Percentiles rank a stretch among this genome's conserved stretches.
Evolutionary conservation across 495 filamentous ascomycete species (phyloP).

Genomic region (Aspergillus sparsus): DNA sequence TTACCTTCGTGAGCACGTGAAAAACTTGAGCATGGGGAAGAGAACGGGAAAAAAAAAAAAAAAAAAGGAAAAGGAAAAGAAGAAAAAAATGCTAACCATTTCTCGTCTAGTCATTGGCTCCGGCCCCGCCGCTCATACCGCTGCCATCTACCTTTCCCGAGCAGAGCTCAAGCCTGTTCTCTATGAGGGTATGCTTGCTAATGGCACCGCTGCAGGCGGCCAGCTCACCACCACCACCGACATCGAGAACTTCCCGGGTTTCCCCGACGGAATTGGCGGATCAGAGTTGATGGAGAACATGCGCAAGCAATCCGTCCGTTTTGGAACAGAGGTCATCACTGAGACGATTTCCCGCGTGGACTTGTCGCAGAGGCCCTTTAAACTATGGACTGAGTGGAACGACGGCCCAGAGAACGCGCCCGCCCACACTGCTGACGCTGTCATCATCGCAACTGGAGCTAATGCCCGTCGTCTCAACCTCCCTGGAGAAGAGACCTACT

Average conservation of each 20-base stretch:
- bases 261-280: slow-evolving; percentile 84
- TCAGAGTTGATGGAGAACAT: slow-evolving; percentile 90
- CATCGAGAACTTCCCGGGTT: slow-evolving; percentile 96
- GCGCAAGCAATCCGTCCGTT: slow-evolving; percentile 85
- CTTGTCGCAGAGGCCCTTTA: slow-evolving; percentile 81
- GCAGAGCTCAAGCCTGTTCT: slow-evolving; percentile 87
- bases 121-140: slow-evolving; percentile 95
- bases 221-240: slow-evolving; percentile 98
- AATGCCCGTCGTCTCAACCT: slow-evolving; percentile 81
- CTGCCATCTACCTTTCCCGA: slow-evolving; percentile 91
- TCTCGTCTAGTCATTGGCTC: slow-evolving; percentile 70
- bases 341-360: slow-evolving; percentile 93
- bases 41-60: slow-evolving; percentile 10
- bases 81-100: slow-evolving; percentile 23
- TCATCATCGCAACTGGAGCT: slow-evolving; percentile 95
- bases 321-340: slow-evolving; percentile 86
- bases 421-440: slow-evolving; percentile 76
- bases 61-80: neutral
- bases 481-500: slow-evolving; percentile 88
- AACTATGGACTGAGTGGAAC: slow-evolving; percentile 86
- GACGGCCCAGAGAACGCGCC: slow-evolving; percentile 63
- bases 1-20: neutral
- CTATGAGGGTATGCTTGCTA: slow-evolving; percentile 97
- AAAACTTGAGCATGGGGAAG: neutral
- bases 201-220: slow-evolving; percentile 92